These are phyloP conservation scores for Sclerotinia spermophila DNA, from an alignment of 2,329 filamentous ascomycete species.

Conservation along the genomic window DNA sequence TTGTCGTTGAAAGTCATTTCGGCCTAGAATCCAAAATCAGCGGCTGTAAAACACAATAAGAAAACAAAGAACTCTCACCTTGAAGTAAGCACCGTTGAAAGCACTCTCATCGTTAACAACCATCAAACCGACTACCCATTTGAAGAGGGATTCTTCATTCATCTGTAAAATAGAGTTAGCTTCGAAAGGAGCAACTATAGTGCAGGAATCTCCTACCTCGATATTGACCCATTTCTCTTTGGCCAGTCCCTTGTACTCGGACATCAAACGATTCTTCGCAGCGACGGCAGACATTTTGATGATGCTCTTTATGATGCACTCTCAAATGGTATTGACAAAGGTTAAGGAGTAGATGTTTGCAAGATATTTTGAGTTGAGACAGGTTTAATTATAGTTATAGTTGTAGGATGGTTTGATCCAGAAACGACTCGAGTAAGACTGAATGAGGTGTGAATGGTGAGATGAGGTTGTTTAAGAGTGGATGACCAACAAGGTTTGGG, in stretches of 20 bases:
- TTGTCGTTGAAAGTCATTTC: constrained; percentile 84
- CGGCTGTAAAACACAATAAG: not conserved
- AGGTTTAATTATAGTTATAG: not conserved
- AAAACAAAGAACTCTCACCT: constrained; percentile 41
- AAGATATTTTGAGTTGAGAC: not conserved
- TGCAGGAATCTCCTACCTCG: constrained; percentile 54
- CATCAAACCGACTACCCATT: constrained; percentile 85
- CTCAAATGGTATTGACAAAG: not conserved
- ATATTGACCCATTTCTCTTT: constrained; percentile 95
- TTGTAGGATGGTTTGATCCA: not conserved
- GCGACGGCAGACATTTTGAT: constrained; percentile 36
- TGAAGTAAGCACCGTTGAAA: constrained; percentile 92
- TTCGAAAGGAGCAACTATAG: not conserved
- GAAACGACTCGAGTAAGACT: not conserved
- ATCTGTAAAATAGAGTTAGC: constrained; percentile 40
- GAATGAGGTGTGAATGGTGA: not conserved
- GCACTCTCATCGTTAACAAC: constrained; percentile 88
- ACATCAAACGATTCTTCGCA: constrained; percentile 81
- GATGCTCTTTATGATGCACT: not conserved
- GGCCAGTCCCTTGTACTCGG: constrained; percentile 74
- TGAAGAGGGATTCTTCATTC: constrained; percentile 75
- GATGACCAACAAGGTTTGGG: constrained; percentile 2
- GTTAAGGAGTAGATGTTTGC: not conserved
- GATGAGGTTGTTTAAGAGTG: constrained; percentile 2
- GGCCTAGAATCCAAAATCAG: constrained; percentile 47